A percentile compares a stretch with the other conserved stretches of the same genome.
Evolutionary conservation across 352 stramenopile species (phyloP).

Genomic region (Aphanomyces stellatus): DNA sequence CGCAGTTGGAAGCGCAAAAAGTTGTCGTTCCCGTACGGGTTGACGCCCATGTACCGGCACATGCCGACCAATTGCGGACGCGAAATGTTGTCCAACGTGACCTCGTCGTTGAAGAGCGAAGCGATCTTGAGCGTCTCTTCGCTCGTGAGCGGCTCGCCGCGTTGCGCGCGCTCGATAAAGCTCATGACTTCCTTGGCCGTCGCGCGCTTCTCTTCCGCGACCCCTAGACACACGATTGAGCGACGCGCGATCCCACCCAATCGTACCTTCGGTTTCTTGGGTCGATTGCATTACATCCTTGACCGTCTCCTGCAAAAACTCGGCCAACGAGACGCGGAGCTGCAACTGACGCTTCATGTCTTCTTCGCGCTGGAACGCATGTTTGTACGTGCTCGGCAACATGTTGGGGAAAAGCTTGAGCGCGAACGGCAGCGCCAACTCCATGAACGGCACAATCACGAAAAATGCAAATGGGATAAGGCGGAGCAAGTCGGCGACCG

Average conservation of each 20-base stretch:
- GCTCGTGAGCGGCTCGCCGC: constrained; percentile 58
- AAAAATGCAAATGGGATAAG: constrained; percentile 98
- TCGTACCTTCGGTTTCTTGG: constrained; percentile 51
- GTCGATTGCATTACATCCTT: constrained; percentile 83
- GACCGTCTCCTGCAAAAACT: constrained; percentile 97
- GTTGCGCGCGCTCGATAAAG: constrained; percentile 75
- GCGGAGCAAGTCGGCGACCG: constrained; percentile 94
- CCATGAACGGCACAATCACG: constrained; percentile 97
- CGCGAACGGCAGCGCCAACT: constrained; percentile 95
- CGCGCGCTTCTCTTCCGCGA: constrained; percentile 65
- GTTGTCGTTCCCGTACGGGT: constrained; percentile 94
- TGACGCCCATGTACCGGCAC: constrained; percentile 96
- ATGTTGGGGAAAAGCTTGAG: constrained; percentile 99
- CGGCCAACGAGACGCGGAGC: constrained; percentile 91
- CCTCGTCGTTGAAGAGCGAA: constrained; percentile 94
- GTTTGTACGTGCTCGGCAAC: constrained; percentile 96
- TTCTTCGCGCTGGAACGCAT: constrained; percentile 94
- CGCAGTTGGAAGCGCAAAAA: constrained; percentile 94
- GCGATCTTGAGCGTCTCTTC: constrained; percentile 86
- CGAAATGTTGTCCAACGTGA: constrained; percentile 98
- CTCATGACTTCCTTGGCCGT: constrained; percentile 76
- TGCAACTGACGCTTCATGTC: constrained; percentile 97
- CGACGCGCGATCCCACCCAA: background rate
- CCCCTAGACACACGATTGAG: constrained; percentile 2
- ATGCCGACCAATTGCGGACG: constrained; percentile 95